Base-by-base conservation (phyloP, 441 rosid genomes). In the Gossypium schwendimanii region DNA sequence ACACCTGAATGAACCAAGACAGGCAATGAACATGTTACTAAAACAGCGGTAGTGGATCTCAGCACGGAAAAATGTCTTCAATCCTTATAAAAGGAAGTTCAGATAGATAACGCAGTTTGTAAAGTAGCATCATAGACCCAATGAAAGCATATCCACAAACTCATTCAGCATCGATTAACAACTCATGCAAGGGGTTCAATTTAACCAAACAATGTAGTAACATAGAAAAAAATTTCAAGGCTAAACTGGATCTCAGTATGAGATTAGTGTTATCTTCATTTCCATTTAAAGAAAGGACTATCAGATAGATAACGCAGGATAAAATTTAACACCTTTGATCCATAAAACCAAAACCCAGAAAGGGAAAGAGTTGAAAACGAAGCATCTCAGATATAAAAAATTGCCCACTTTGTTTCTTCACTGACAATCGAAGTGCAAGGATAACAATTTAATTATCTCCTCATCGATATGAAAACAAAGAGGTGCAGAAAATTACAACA, bases 391-490 rank as follows among this genome's bases (percentile, higher is more conserved):
- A 87, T 64, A 28, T 44, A 77, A 79, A 28, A 28, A 67, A 71
- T 39, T 39, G 81, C 87, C 94, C 90, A 85, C 70, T 77, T 31
- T 12, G 63, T 84, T 72, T 89, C 92, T 86, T 87, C 92, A 87
- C 84, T 63, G 72, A 18, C 73, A 87, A 87, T 89, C 91, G 84
- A 76, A 89, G 94, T 89, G 91, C 89, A 89, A 87, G 92, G 92
- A 87, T 87, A 81, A 89, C 92, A 79, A 78, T 74, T 87, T 78
- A 61, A 63, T 64, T n/a, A 50, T 60, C 79, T 87, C 94, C 70
- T 89, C 91, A 87, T 44, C 6, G 90, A 83, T 31, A 10, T 10
- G 10, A 31, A 69, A 52, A 52, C 2, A 28, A 26, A 69, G 2
- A 52, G 4, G 1, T 24, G n/a, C 8, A n/a, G 12, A 23, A 28